phyloP scores from a whole-genome alignment of 179 eudicot genomes.

The Beta lomatogona region DNA sequence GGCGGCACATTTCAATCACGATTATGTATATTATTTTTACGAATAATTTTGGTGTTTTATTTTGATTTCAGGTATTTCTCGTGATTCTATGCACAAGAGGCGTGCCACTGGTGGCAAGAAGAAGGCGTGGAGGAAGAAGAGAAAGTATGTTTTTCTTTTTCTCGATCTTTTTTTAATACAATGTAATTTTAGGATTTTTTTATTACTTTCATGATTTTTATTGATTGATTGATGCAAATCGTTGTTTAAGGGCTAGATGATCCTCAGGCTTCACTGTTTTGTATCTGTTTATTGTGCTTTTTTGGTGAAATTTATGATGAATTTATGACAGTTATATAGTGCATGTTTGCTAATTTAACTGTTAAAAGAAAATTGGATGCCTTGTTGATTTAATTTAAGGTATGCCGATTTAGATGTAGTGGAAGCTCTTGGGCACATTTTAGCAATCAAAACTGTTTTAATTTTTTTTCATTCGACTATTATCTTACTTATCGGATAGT shows the following conservation, averaged over 20 bases:
- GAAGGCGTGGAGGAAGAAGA: constrained; percentile 85
- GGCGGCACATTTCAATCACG: background rate
- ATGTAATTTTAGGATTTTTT: no score
- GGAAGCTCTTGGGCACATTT: no score
- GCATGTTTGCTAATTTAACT: background rate
- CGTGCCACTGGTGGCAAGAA: constrained; percentile 87
- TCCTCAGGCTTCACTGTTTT: no score
- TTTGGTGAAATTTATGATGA: background rate
- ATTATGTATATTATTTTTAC: background rate
- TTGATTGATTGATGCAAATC: background rate
- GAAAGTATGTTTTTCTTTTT: constrained; percentile 41
- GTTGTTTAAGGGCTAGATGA: no score
- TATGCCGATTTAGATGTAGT: no score
- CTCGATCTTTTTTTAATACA: background rate
- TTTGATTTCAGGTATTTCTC: constrained; percentile 50
- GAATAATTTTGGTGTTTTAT: background rate
- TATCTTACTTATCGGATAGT: background rate
- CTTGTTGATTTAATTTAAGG: no score
- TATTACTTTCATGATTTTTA: background rate
- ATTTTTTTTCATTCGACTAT: no score
- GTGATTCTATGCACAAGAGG: constrained; percentile 84
- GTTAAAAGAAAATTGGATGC: no score
- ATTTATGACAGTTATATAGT: background rate
- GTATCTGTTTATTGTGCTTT: background rate
- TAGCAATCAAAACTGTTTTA: background rate